A percentile compares a stretch with the other conserved stretches of the same genome.
phyloP scores from a whole-genome alignment of 1,139 yeast genomes.

The Komagataea norvegica region DNA sequence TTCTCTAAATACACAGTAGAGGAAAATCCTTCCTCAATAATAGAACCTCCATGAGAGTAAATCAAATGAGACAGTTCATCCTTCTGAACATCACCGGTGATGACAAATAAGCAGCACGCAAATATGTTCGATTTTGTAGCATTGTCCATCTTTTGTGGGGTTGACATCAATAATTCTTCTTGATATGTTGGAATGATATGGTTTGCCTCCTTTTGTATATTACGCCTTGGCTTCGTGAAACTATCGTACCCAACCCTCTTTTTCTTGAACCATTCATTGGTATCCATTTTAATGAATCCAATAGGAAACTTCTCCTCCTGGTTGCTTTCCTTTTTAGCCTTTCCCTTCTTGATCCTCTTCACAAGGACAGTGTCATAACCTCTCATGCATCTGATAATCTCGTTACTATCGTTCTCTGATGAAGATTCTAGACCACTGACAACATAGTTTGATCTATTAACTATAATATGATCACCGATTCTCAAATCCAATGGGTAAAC shows the following conservation, averaged over 20 bases:
- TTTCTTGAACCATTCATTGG: constrained; percentile 29
- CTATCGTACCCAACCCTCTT: constrained; percentile 21
- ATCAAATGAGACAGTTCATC: constrained; percentile 35
- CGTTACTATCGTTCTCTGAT: constrained; percentile 18
- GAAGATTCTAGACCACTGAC: constrained; percentile 44
- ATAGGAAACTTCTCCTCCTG: constrained; percentile 14
- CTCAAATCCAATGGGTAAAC: constrained; percentile 34
- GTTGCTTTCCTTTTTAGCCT: constrained; percentile 16
- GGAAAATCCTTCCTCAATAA: constrained; percentile 45
- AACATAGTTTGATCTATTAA: constrained; percentile 30
- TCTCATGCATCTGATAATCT: constrained; percentile 45
- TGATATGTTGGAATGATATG: constrained; percentile 9
- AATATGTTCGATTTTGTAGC: constrained; percentile 28
- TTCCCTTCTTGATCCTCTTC: constrained; percentile 28
- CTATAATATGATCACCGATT: constrained; percentile 38
- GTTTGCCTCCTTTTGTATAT: constrained; percentile 8
- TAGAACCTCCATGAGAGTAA: constrained; percentile 47
- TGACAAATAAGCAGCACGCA: constrained; percentile 37
- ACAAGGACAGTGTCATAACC: constrained; percentile 51
- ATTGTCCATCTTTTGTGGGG: constrained; percentile 8
- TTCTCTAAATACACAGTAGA: constrained; percentile 24
- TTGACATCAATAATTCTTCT: constrained; percentile 9
- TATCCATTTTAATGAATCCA: constrained; percentile 23
- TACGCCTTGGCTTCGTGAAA: constrained; percentile 26
- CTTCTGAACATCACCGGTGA: constrained; percentile 37